Base-by-base conservation (phyloP, 2,329 filamentous ascomycete species). In the Diaporthe humulicola region DNA sequence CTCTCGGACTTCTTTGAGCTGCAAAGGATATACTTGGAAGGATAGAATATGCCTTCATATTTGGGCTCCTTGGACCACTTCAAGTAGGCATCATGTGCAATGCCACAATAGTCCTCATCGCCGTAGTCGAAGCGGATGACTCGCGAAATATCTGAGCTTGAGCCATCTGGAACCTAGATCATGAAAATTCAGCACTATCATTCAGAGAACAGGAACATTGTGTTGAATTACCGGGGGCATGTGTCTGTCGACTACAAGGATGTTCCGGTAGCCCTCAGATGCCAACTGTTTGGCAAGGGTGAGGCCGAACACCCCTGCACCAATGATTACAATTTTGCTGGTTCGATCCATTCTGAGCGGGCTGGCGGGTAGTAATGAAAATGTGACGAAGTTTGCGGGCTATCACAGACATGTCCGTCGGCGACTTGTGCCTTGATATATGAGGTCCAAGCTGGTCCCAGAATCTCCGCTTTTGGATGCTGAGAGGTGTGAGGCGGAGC, bases 41-140 rank as follows among this genome's bases (percentile, higher is more conserved):
- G 56, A 19, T 58, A 38, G 25, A 58, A 58, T 9, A 58, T 58
- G 33, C 56, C 56, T 4, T 58, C 8, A n/a, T 58, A 58, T 36
- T 58, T 58, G 19, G 56, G 7, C 17, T 58, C 56, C 19, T 25
- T 58, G 33, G 56, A 58, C 56, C 56, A 58, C 30, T 22, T 58
- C 33, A 25, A 38, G 17, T 58, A 58, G 56, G 56, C 56, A n/a
- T 58, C 56, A 58, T 58, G 19, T 33, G 56, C 30, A 25, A 58
- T 58, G 33, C 33, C 15, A 25, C 56, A 58, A 10, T 58, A 58
- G 33, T 58, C 56, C 56, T 58, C 56, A n/a, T 58, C 56, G n/a
- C 33, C 56, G 22, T 58, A 58, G 56, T 58, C 56, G 56, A 58
- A 58, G 12, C 56, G 56, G 33, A 58, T 38, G 56, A 58, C 33